Evolutionary conservation across 371 early-diverging fungal species (phyloP).

Genomic region (Mortierella sp.): DNA sequence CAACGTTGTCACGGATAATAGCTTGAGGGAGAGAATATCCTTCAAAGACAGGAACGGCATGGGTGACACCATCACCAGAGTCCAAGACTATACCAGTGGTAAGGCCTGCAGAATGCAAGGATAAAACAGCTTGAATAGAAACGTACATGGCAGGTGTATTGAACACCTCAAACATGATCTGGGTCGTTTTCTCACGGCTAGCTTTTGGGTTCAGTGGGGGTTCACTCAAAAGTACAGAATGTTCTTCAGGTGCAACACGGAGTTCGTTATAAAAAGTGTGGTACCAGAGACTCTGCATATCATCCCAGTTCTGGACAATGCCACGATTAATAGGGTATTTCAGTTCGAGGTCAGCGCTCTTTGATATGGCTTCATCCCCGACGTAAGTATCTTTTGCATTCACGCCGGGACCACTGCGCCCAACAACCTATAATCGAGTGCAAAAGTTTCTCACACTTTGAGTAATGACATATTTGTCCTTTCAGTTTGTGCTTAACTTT

Average conservation of each 20-base stretch:
- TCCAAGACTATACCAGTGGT: slow-evolving; percentile 97
- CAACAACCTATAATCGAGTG: slow-evolving; percentile 72
- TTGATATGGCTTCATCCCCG: slow-evolving; percentile 92
- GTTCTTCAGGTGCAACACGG: slow-evolving; percentile 94
- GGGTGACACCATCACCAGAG: slow-evolving; percentile 95
- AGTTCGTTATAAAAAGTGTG: slow-evolving; percentile 95
- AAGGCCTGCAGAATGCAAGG: slow-evolving; percentile 92
- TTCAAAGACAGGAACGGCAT: slow-evolving; percentile 95
- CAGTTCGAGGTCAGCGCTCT: slow-evolving; percentile 89
- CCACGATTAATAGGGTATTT: slow-evolving; percentile 97
- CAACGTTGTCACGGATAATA: slow-evolving; percentile 90
- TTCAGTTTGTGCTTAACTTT: too few relatives aligned
- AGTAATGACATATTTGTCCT: too few relatives aligned
- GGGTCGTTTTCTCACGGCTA: slow-evolving; percentile 92
- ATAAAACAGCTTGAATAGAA: slow-evolving; percentile 93
- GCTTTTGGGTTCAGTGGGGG: slow-evolving; percentile 92
- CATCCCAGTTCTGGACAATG: slow-evolving; percentile 95
- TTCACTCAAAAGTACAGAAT: slow-evolving; percentile 95
- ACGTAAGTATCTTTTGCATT: slow-evolving; percentile 95
- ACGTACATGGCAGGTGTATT: slow-evolving; percentile 95
- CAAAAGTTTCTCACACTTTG: background rate
- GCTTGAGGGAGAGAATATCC: slow-evolving; percentile 95
- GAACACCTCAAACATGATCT: slow-evolving; percentile 97
- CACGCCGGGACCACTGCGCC: slow-evolving; percentile 96
- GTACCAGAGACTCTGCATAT: slow-evolving; percentile 98